Base-by-base conservation (phyloP, 2,329 filamentous ascomycete genomes). In the Penicillium concentricum region DNA sequence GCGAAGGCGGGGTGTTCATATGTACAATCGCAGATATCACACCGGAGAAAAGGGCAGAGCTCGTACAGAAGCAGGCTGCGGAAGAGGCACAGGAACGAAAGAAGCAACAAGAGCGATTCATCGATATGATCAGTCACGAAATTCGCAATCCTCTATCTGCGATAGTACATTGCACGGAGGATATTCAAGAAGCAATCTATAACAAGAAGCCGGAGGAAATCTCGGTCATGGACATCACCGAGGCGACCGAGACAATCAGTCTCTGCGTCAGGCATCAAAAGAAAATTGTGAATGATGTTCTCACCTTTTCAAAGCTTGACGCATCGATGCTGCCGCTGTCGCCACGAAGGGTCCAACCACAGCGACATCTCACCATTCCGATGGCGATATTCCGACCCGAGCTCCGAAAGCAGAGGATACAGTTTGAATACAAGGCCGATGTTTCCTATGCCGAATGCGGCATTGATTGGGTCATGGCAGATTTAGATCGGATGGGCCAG, bases 21-120 rank as follows among this genome's bases (percentile, higher is more conserved):
- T 67, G 65, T 51, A 69, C 70, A 5, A 87, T 95, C 50, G 93
- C 90, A 0, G 90, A 95, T 67, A 95, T 96, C 61, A 91, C 88
- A 18, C 84, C 89, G 52, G 90, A 94, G 70, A 96, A 95, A 71
- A 88, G 87, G 80, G 90, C 91, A 1, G 91, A 95, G 72, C 86
- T 87, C 45, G 85, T 91, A 34, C 90, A 95, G 72, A 90, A 84
- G 65, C 82, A 87, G 43, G 86, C 90, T 56, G 88, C 90, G 67
- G 85, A 92, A 67, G 90, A 94, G 70, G 91, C 90, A 0, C 84
- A 92, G 2, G 88, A 93, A 69, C 81, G 92, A 59, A 94, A 94
- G 72, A 81, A 85, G 24, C 86, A 89, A 67, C 90, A 93, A 67
- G 88, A 92, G 65, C 89, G 89, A 61, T 92, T 92, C 65, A 90